Percentiles rank a stretch among this genome's conserved stretches.
phyloP scores from a whole-genome alignment of 129 eudicot genomes.

The Escallonia herrerae region DNA sequence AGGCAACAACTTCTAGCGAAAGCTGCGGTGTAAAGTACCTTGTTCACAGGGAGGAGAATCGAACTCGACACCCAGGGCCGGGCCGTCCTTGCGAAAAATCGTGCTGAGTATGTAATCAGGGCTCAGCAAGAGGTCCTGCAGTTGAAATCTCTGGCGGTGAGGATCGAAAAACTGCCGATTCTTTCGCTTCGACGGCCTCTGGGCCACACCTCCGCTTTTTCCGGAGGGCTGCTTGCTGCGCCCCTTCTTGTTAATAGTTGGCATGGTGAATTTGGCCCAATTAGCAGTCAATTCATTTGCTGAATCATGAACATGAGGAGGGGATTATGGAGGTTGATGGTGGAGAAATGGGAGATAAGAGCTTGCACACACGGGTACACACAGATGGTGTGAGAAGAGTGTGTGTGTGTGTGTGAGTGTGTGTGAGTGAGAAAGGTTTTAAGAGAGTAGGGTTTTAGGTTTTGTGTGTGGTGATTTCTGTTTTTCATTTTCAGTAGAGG shows the following conservation, averaged over 20 bases:
- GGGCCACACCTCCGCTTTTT: conserved; percentile 20
- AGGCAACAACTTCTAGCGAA: background rate
- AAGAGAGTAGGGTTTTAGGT: conserved; percentile 58
- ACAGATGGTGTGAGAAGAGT: background rate
- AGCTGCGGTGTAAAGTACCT: conserved; percentile 3
- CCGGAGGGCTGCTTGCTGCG: conserved; percentile 22
- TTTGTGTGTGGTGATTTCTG: conserved; percentile 30
- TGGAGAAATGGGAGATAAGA: conserved; percentile 9
- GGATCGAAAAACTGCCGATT: conserved; percentile 31
- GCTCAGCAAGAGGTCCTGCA: conserved; percentile 47
- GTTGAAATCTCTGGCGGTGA: conserved; percentile 17
- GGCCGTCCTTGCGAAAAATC: conserved; percentile 75
- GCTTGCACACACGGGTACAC: conserved; percentile 12
- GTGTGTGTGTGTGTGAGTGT: conserved; percentile 18
- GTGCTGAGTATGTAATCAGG: conserved; percentile 49
- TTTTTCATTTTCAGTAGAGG: conserved; percentile 4
- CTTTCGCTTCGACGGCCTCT: conserved; percentile 26
- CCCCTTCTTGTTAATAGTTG: conserved; percentile 10
- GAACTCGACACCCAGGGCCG: conserved; percentile 66
- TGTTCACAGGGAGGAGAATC: conserved; percentile 54
- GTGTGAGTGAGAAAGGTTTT: conserved; percentile 31
- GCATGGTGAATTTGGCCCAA: conserved; percentile 2
- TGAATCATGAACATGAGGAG: background rate
- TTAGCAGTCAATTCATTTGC: too few relatives aligned
- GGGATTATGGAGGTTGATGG: background rate